A percentile compares a stretch with the other conserved stretches of the same genome.
Conservation (phyloP, 148 eudicot species). For the Amaranthus cruentus region DNA sequence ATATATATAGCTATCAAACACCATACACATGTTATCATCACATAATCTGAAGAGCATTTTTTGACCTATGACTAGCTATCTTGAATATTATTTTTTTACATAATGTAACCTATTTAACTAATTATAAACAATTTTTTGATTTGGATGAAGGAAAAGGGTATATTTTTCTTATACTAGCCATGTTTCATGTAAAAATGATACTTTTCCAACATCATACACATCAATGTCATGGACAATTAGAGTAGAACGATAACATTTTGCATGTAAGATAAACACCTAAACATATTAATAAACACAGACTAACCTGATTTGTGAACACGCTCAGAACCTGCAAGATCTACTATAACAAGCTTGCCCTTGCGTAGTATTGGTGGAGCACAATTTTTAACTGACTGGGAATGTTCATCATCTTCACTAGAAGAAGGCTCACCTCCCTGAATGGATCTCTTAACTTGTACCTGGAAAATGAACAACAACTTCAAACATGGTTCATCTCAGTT, state of each 20-base stretch:
- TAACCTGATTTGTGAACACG: constrained; percentile 94
- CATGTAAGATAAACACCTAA: constrained; percentile 6
- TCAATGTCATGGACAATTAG: no score
- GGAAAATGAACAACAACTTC: constrained; percentile 13
- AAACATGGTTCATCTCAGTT: not conserved
- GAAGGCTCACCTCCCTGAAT: constrained; percentile 57
- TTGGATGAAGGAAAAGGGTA: no score
- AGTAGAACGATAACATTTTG: not conserved
- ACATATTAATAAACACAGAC: not conserved
- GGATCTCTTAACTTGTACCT: constrained; percentile 89
- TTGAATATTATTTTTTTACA: no score
- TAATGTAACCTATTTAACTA: no score
- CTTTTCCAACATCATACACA: no score
- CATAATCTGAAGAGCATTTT: no score
- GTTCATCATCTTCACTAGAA: constrained; percentile 54
- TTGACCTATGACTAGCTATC: no score
- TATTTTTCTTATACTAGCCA: no score
- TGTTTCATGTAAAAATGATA: no score
- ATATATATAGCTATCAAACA: no score
- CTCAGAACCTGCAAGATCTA: constrained; percentile 99
- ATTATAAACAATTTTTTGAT: no score
- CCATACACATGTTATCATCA: no score
- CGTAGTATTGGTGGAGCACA: constrained; percentile 71
- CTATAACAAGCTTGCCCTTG: constrained; percentile 89
- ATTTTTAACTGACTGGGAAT: constrained; percentile 46